Evolutionary conservation across 352 stramenopile species (phyloP), one percentile per base, ranked within the genome.

Genomic region (Pythium diclinum): DNA sequence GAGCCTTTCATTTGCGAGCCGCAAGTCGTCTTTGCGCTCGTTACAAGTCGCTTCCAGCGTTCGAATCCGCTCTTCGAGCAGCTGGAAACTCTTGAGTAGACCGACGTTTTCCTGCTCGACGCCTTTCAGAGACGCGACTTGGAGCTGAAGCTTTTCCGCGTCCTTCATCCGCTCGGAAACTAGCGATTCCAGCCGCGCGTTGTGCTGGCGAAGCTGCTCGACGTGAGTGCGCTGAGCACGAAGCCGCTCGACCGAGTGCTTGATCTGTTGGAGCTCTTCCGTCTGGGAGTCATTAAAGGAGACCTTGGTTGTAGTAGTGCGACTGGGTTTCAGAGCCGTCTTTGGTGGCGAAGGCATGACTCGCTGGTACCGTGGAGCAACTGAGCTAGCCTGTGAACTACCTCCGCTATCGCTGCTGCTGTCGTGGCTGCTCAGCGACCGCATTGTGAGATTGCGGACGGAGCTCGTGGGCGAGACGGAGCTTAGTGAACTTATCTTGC

Each of bases 101-200:
- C 70, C 74, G 38, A 81, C 63, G 61, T 90, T 88, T 59, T 90
- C 79, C 40, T 81, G 65, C 46, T 86, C 74, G 23, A 82, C 66
- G 1, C 69, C 77, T 13, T 68, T 74, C 9, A 87, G 40, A 14
- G 72, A 68, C 11, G 61, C 67, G 6, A 87, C 53, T 52, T 85
- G 72, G 1, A 64, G 59, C 7, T 74, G 77, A 11, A 90, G 56
- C 16, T 63, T 69, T 19, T 88, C 72, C 44, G 69, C 82, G n/a
- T 86, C 77, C 19, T 71, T 73, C 11, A 59, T 71, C 11, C 77
- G 67, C 4, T 79, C 52, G 1, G 54, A 56, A 21, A 82, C 34
- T 23, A 78, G 65, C 9, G 44, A 21, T 42, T 87, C 72, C 23
- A 88, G 69, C 1, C 68, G 69, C 25, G 78, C 71, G 47, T 81